Base-by-base conservation (phyloP, 257 asterid species). In the Salvia hispanica region DNA sequence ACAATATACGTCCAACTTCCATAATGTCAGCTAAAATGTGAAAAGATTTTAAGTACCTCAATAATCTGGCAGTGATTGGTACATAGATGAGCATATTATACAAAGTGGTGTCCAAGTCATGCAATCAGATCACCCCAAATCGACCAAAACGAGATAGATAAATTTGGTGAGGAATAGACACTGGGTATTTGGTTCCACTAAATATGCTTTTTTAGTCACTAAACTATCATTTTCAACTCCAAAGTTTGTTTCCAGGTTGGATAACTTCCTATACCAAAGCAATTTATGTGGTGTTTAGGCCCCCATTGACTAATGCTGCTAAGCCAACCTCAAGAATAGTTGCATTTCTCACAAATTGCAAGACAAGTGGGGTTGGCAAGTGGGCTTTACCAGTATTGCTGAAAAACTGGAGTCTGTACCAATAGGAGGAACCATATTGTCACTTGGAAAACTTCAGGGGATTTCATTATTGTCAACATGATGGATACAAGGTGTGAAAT, bases 21-120 rank as follows among this genome's bases (percentile, higher is more conserved):
- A 55, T 6, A 36, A 51, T 12, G 10, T 54, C n/a, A 12, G 43
- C 16, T 5, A 16, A 43, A 62, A 48, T 52, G n/a, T 13, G 53
- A 31, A 40, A 44, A 13, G 56, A 7, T 43, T 12, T 51, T 15
- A 67, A 40, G 69, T 28, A 72, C 7, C 18, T 7, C 28, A 56
- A 36, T 14, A 42, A 16, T 7, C 47, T 16, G 57, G 16, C 76
- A 7, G 21, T 28, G 39, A 48, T 58, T 69, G 75, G 40, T 45
- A 43, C 36, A 62, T 51, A 25, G 40, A 52, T 51, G 16, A 39
- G 39, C 48, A 53, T 69, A 62, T 36, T 65, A 39, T 39, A 45
- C 63, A 18, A 71, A 67, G 77, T 77, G 77, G 11, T 58, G 53
- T 73, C 82, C 70, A 63, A 34, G 59, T 71, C 62, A 76, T 44